phyloP scores from a whole-genome alignment of 805 yeast genomes.

The Hemisphaericaspora nanyangensis region DNA sequence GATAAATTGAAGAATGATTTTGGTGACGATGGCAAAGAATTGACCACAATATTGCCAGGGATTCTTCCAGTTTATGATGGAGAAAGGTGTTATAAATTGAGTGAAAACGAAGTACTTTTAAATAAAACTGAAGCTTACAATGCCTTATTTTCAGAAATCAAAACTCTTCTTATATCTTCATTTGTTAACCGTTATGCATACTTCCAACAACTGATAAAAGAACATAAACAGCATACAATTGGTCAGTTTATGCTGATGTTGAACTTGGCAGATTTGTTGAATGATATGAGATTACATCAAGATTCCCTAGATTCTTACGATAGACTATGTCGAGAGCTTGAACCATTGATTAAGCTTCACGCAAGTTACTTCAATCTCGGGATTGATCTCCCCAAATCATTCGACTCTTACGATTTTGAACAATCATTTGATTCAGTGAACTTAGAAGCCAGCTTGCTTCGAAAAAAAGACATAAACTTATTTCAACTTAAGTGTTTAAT shows the following conservation, averaged over 20 bases:
- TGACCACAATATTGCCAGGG: conserved; percentile 8
- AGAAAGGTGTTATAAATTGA: conserved; percentile 40
- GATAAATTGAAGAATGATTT: conserved; percentile 58
- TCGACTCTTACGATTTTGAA: conserved; percentile 11
- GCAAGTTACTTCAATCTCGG: conserved; percentile 6
- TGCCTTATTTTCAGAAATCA: conserved; percentile 40
- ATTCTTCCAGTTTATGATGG: conserved; percentile 4
- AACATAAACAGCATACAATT: conserved; percentile 2
- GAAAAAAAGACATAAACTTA: conserved; percentile 13
- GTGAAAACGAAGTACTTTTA: conserved; percentile 34
- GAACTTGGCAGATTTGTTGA: conserved; percentile 49
- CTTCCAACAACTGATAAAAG: conserved; percentile 11
- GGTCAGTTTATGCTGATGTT: conserved; percentile 35
- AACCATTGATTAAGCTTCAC: conserved; percentile 2
- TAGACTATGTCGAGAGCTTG: conserved; percentile 31
- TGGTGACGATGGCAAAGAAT: conserved; percentile 36
- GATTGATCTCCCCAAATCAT: conserved; percentile 7
- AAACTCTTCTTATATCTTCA: conserved; percentile 48
- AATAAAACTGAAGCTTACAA: conserved; percentile 33
- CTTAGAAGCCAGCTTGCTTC: not conserved
- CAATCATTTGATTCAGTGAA: conserved; percentile 8
- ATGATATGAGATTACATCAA: conserved; percentile 53
- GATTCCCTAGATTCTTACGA: conserved; percentile 57
- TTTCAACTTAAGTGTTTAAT: conserved; percentile 27
- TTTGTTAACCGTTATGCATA: conserved; percentile 33